Percentiles rank a stretch among this genome's conserved stretches.
Conservation (phyloP, 78 protist genomes). For the Dictyostelium capitatum region DNA sequence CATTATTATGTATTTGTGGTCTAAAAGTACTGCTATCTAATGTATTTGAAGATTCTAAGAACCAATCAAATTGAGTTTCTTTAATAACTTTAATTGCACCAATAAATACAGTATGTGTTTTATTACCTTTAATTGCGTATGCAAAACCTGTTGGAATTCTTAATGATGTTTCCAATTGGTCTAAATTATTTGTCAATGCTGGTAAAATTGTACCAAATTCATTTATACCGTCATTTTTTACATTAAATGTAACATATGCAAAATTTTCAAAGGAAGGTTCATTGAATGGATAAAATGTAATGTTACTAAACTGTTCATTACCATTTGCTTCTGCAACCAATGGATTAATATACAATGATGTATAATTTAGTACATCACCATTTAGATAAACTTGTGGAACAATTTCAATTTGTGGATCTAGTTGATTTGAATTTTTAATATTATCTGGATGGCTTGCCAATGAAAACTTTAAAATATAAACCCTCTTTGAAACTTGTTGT, state of each 20-base stretch:
- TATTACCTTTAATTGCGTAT: background rate
- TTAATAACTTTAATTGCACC: background rate
- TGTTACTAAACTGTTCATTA: background rate
- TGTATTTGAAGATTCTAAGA: background rate
- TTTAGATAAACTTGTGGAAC: background rate
- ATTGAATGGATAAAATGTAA: background rate
- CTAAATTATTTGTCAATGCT: background rate
- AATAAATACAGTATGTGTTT: background rate
- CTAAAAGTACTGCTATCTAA: no score
- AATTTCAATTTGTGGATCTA: background rate
- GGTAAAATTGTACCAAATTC: background rate
- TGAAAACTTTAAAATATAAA: no score
- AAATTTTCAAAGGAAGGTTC: background rate
- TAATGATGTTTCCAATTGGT: background rate
- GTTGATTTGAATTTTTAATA: no score
- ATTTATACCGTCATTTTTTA: background rate
- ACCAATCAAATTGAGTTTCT: background rate
- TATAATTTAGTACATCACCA: background rate
- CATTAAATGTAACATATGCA: conserved; percentile 3
- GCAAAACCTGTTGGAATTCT: background rate
- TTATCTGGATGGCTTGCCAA: no score
- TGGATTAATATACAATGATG: background rate
- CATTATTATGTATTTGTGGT: no score
- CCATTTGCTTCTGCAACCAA: background rate
- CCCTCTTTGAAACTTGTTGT: no score